Base-by-base conservation (phyloP, 2,329 filamentous ascomycete species). In the Alternaria tenuissima region DNA sequence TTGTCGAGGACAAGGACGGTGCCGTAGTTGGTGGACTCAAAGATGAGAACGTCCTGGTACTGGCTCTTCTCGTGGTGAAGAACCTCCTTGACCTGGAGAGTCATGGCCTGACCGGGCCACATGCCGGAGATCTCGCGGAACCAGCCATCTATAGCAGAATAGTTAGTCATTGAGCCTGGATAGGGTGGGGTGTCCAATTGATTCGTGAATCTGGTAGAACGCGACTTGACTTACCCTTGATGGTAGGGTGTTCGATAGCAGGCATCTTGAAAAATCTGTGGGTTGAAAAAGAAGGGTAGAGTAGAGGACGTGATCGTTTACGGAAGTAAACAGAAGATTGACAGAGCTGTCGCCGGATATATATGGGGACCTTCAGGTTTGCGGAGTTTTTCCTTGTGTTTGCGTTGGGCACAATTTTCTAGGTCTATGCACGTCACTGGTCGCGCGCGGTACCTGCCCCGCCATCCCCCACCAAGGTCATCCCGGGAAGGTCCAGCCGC, bases 81-180 rank as follows among this genome's bases (percentile, higher is more conserved):
- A 77, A 99, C 90, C 86, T 97, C 92, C 81, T 99, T 94, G 82
- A 99, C 95, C 69, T 79, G 76, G 64, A 79, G 90, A 72, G 92
- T 97, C 94, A 98, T 98, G 80, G 95, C 95, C 86, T 98, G 95
- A 80, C 95, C 93, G 65, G 95, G 94, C 95, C 95, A 99, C 94
- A 99, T 98, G 79, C 95, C 86, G 73, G 92, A 96, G 84, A 97
- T 94, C 85, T 99, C 95, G 82, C 93, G 92, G 91, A 99, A 99
- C 95, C 95, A 99, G 85, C 94, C 95, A 97, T 98, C 95, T 97
- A 72, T 59, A 59, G 52, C 56, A 4, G n/a, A 24, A 28, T 42
- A 58, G 34, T 65, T 43, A 53, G 41, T 38, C 9, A 38, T 34
- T 59, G 16, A 30, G 3, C 3, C 7, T 16, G 24, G 20, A 14